A percentile compares a stretch with the other conserved stretches of the same genome.
Conservation (phyloP, 352 stramenopile species). For the Pythium phragmiticola region DNA sequence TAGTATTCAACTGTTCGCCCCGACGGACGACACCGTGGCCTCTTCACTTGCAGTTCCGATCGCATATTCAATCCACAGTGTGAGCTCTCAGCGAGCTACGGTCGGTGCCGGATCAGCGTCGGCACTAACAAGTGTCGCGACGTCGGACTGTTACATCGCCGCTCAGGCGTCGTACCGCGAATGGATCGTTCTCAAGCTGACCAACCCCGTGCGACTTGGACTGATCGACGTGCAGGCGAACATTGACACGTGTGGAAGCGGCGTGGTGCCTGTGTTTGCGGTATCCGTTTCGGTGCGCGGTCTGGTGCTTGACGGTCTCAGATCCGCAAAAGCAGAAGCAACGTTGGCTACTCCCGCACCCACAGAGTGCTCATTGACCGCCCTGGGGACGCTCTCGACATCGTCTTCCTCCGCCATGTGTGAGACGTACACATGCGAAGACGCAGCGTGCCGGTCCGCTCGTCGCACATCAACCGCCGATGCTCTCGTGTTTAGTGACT, state of each 20-base stretch:
- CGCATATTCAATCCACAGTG: constrained; percentile 59
- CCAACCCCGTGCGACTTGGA: constrained; percentile 37
- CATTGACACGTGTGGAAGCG: constrained; percentile 36
- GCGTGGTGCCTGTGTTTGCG: constrained; percentile 32
- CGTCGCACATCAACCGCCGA: constrained; percentile 17
- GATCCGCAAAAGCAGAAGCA: constrained; percentile 21
- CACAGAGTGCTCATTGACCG: constrained; percentile 9
- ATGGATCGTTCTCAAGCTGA: constrained; percentile 66
- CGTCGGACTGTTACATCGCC: constrained; percentile 45
- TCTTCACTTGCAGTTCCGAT: constrained; percentile 33
- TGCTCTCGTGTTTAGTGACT: constrained; percentile 42
- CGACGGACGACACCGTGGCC: constrained; percentile 25
- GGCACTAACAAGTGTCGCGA: constrained; percentile 30
- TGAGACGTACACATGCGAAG: constrained; percentile 33
- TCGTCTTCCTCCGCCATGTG: constrained; percentile 18
- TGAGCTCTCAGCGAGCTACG: constrained; percentile 47
- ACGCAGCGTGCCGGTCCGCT: constrained; percentile 31
- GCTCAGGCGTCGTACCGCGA: constrained; percentile 46
- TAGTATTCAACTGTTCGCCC: constrained; percentile 48
- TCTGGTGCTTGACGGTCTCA: constrained; percentile 31
- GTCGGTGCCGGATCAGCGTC: constrained; percentile 40
- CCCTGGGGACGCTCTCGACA: constrained; percentile 4
- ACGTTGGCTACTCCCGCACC: constrained; percentile 9
- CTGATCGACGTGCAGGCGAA: constrained; percentile 52
- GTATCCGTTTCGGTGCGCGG: constrained; percentile 53